Percentiles rank a stretch among this genome's conserved stretches.
Conservation (phyloP, 2,329 filamentous ascomycete species). For the Fusarium incarnatum region DNA sequence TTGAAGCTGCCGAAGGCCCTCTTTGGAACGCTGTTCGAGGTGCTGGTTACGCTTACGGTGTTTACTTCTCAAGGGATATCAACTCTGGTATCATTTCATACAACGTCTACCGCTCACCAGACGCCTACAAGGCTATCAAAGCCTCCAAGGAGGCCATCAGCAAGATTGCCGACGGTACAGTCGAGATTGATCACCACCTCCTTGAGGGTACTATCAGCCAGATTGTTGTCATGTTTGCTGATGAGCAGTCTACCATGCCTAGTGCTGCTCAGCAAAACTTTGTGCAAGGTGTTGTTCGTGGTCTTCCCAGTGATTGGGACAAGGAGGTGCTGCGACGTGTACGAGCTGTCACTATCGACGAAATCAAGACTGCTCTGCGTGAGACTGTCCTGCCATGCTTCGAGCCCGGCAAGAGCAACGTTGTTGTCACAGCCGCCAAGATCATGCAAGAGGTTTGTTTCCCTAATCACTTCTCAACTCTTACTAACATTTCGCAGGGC, state of each 20-base stretch:
- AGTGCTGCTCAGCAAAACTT: constrained; percentile 87
- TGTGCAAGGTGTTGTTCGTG: constrained; percentile 81
- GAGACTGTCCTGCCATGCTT: constrained; percentile 85
- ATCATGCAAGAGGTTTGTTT: constrained; percentile 82
- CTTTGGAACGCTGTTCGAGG: constrained; percentile 94
- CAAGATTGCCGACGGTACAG: constrained; percentile 77
- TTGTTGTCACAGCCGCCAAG: constrained; percentile 88
- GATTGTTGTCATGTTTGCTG: constrained; percentile 87
- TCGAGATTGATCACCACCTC: constrained; percentile 80
- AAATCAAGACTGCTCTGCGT: constrained; percentile 79
- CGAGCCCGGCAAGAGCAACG: constrained; percentile 80
- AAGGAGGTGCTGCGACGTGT: constrained; percentile 81
- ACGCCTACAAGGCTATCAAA: constrained; percentile 85
- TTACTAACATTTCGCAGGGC: constrained; percentile 62
- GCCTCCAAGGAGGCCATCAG: constrained; percentile 81
- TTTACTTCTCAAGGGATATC: constrained; percentile 79
- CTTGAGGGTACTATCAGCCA: constrained; percentile 91
- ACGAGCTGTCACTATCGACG: constrained; percentile 77
- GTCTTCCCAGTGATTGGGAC: constrained; percentile 81
- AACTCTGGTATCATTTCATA: constrained; percentile 86
- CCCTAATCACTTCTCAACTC: not conserved
- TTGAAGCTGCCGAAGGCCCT: constrained; percentile 93
- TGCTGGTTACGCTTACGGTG: constrained; percentile 92
- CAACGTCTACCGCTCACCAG: constrained; percentile 89
- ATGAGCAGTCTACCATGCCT: constrained; percentile 88